These are phyloP conservation scores for Trichoderma erinaceum DNA, from an alignment of 495 filamentous ascomycete species.

Conservation along the genomic window DNA sequence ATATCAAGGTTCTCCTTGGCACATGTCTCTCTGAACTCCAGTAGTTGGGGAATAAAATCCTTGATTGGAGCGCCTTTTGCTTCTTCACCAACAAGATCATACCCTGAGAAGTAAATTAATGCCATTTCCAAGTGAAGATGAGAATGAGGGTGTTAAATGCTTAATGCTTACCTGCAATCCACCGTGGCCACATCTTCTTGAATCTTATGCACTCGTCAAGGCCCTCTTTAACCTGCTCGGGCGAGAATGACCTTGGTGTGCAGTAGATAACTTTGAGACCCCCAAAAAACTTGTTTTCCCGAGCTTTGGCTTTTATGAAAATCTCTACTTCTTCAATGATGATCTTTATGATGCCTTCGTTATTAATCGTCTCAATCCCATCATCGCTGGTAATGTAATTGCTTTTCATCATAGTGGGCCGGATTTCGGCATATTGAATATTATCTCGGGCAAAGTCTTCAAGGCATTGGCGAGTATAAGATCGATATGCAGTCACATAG, in stretches of 20 bases:
- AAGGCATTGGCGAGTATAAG: constrained; percentile 41
- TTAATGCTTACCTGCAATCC: constrained; percentile 53
- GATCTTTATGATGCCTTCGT: constrained; percentile 44
- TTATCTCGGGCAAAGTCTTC: constrained; percentile 47
- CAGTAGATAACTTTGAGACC: constrained; percentile 50
- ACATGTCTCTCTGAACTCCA: constrained; percentile 75
- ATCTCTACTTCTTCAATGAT: constrained; percentile 42
- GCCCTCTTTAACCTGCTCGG: constrained; percentile 51
- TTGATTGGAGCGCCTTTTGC: constrained; percentile 61
- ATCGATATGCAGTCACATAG: constrained; percentile 45
- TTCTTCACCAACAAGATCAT: constrained; percentile 86
- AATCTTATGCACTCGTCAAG: constrained; percentile 74
- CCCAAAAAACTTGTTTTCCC: constrained; percentile 23
- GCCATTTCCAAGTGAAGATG: not conserved
- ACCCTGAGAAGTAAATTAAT: constrained; percentile 43
- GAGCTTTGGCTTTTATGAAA: constrained; percentile 34
- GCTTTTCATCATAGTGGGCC: constrained; percentile 51
- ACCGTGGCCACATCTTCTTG: constrained; percentile 61
- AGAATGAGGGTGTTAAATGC: not conserved
- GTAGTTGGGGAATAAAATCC: constrained; percentile 67
- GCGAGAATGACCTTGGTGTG: constrained; percentile 49
- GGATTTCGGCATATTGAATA: constrained; percentile 53
- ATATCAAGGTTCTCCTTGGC: constrained; percentile 63
- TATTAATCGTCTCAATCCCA: constrained; percentile 35
- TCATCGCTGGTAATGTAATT: constrained; percentile 46